phyloP scores from a whole-genome alignment of 2,329 filamentous ascomycete species.

The Berkeleyomyces basicola region DNA sequence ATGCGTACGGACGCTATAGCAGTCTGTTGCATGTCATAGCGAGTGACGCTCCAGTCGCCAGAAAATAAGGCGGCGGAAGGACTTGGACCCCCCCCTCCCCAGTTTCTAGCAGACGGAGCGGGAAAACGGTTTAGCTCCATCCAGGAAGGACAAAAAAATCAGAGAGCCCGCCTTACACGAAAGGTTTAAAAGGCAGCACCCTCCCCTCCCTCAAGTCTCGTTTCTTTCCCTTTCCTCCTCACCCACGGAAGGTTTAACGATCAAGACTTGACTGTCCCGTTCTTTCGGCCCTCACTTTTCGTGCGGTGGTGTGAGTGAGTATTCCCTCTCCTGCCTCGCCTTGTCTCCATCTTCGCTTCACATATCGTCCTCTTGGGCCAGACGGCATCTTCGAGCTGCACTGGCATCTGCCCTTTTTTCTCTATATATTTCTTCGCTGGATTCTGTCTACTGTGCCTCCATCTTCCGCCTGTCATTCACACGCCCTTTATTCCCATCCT shows the following conservation, averaged over 20 bases:
- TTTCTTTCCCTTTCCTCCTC: conserved; percentile 24
- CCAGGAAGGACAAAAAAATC: not conserved
- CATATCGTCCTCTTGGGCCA: not conserved
- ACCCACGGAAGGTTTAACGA: conserved; percentile 31
- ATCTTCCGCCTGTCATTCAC: not conserved
- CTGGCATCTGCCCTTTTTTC: not conserved
- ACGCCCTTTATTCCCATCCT: conserved; percentile 5
- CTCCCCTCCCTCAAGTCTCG: conserved; percentile 14
- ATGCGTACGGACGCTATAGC: no score
- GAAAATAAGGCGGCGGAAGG: not conserved
- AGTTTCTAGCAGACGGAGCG: not conserved
- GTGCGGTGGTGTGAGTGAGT: conserved; percentile 26
- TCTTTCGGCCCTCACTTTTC: conserved; percentile 25
- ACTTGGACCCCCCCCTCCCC: not conserved
- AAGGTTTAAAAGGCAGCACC: conserved; percentile 4
- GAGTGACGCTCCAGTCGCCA: not conserved
- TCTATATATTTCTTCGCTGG: conserved; percentile 29
- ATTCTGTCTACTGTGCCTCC: conserved; percentile 25
- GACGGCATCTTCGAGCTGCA: not conserved
- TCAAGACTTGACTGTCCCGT: conserved; percentile 19
- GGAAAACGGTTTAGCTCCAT: not conserved
- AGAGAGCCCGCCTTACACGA: conserved; percentile 1
- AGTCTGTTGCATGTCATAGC: not conserved
- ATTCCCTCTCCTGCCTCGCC: conserved; percentile 18
- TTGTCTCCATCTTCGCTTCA: conserved; percentile 28